phyloP scores from a whole-genome alignment of 2,329 filamentous ascomycete species.

The Neofusicoccum sp. region DNA sequence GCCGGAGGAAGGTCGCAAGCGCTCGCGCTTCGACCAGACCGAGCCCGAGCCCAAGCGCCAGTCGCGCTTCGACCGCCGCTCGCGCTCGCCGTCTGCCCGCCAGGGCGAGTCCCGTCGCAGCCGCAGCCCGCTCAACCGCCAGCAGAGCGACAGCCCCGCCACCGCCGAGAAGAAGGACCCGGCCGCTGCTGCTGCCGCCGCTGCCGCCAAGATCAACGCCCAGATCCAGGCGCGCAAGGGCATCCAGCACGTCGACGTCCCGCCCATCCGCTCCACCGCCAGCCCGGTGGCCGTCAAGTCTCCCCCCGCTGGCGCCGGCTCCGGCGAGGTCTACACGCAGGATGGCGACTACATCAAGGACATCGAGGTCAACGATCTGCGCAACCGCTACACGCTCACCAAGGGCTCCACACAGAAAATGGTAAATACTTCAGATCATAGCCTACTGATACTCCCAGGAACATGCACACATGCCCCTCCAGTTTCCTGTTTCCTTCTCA shows the following conservation, averaged over 20 bases:
- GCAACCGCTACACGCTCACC: conserved; percentile 94
- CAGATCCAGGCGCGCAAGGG: conserved; percentile 66
- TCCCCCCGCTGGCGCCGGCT: conserved; percentile 54
- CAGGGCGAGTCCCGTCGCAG: conserved; percentile 70
- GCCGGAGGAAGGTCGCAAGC: conserved; percentile 80
- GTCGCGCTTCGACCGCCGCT: conserved; percentile 89
- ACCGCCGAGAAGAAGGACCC: conserved; percentile 59
- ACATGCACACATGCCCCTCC: conserved; percentile 18
- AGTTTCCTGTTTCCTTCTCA: conserved; percentile 24
- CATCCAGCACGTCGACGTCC: conserved; percentile 86
- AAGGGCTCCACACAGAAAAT: conserved; percentile 98
- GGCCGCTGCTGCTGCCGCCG: conserved; percentile 79
- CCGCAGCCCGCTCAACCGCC: conserved; percentile 71
- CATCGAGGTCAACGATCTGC: conserved; percentile 96
- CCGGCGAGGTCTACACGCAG: conserved; percentile 87
- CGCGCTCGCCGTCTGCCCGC: conserved; percentile 70
- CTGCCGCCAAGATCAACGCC: conserved; percentile 54
- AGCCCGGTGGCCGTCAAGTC: conserved; percentile 56
- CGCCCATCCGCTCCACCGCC: conserved; percentile 64
- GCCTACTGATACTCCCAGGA: conserved; percentile 61
- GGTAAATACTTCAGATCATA: conserved; percentile 83
- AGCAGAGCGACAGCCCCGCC: conserved; percentile 47
- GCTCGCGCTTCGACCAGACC: conserved; percentile 91
- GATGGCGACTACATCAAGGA: conserved; percentile 99
- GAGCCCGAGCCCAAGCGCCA: conserved; percentile 69